Conservation (phyloP, 768 basidiomycete genomes). For the Imleria badia region DNA sequence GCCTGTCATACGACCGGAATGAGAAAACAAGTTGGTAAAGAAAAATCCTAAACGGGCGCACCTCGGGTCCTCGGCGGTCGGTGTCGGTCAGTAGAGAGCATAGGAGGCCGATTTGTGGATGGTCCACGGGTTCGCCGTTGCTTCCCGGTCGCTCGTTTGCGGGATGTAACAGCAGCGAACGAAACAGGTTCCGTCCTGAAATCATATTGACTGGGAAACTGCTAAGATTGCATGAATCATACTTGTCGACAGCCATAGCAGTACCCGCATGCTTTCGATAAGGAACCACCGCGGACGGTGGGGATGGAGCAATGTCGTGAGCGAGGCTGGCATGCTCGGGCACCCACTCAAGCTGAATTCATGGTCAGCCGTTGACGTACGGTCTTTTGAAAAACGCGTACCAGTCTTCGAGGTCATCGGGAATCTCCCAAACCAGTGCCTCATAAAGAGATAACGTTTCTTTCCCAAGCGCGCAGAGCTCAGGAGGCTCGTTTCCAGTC, state of each 20-base stretch:
- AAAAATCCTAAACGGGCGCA: slow-evolving; percentile 17
- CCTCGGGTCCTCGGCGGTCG: slow-evolving; percentile 41
- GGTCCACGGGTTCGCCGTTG: slow-evolving; percentile 26
- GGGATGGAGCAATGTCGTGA: slow-evolving; percentile 49
- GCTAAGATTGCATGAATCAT: slow-evolving; percentile 2
- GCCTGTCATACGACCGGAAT: slow-evolving; percentile 26
- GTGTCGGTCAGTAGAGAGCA: slow-evolving; percentile 50
- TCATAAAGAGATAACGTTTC: slow-evolving; percentile 53
- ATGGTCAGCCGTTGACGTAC: background rate
- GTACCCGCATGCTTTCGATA: slow-evolving; percentile 44
- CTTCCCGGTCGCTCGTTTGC: slow-evolving; percentile 20
- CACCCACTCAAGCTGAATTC: slow-evolving; percentile 39
- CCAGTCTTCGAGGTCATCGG: slow-evolving; percentile 43
- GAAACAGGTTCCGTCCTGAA: slow-evolving; percentile 45
- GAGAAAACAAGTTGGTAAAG: background rate
- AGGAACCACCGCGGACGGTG: slow-evolving; percentile 55
- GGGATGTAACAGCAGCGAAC: slow-evolving; percentile 41
- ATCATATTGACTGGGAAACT: slow-evolving; percentile 10
- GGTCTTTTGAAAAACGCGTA: slow-evolving; percentile 11
- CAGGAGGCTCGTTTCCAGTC: slow-evolving; percentile 22
- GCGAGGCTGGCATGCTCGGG: slow-evolving; percentile 38
- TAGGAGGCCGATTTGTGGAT: slow-evolving; percentile 47
- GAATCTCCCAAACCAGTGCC: slow-evolving; percentile 47
- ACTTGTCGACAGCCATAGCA: slow-evolving; percentile 55
- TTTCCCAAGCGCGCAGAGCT: slow-evolving; percentile 35